Evolutionary conservation across 352 stramenopile genomes (phyloP).

Genomic region (Phytophthora quininea): DNA sequence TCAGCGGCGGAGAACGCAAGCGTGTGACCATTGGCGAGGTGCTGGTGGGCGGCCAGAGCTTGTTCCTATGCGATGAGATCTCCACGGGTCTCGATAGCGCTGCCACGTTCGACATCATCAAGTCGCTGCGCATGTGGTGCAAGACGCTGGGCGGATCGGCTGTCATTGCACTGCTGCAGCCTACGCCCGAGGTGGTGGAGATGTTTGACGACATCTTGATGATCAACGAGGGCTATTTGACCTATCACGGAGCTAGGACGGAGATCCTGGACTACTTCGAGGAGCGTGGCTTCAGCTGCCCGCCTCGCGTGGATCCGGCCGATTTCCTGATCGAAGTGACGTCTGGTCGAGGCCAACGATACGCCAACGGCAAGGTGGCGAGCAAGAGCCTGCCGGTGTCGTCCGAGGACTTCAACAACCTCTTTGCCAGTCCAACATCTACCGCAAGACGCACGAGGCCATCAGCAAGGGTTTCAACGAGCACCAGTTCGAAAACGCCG

Average conservation of each 20-base stretch:
- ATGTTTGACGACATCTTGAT: constrained; percentile 96
- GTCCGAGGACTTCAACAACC: constrained; percentile 56
- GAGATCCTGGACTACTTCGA: constrained; percentile 88
- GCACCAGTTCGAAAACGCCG: constrained; percentile 56
- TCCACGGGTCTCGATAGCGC: constrained; percentile 62
- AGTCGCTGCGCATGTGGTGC: constrained; percentile 55
- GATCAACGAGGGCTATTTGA: constrained; percentile 91
- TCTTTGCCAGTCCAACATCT: constrained; percentile 59
- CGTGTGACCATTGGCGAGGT: constrained; percentile 86
- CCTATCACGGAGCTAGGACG: constrained; percentile 91
- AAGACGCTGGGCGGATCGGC: constrained; percentile 43
- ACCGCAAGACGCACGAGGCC: constrained; percentile 56
- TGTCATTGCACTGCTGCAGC: constrained; percentile 46
- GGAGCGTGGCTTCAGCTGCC: constrained; percentile 71
- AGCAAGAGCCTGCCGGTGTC: constrained; percentile 30
- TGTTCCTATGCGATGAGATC: constrained; percentile 84
- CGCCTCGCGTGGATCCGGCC: constrained; percentile 59
- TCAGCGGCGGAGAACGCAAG: constrained; percentile 90
- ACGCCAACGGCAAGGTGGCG: constrained; percentile 42
- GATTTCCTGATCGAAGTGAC: constrained; percentile 80
- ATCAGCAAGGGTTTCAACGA: constrained; percentile 64
- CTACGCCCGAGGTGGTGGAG: constrained; percentile 91
- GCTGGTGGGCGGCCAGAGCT: constrained; percentile 48
- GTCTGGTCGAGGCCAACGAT: constrained; percentile 56
- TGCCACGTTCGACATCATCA: constrained; percentile 61